phyloP scores from a whole-genome alignment of 2,329 filamentous ascomycete genomes.

The Aspergillus costaricaensis region DNA sequence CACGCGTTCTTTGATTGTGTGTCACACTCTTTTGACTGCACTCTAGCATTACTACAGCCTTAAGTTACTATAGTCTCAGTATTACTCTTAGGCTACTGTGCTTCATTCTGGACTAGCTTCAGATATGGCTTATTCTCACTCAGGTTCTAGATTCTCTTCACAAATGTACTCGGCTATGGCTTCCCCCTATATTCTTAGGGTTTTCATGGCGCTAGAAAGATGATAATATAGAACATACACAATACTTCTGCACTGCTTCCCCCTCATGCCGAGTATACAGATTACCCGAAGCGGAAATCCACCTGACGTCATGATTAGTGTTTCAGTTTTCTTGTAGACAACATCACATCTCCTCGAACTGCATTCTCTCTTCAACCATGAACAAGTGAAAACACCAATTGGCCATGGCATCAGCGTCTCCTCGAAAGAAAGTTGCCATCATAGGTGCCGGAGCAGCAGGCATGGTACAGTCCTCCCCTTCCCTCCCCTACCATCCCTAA shows the following conservation, averaged over 20 bases:
- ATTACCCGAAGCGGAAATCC: background rate
- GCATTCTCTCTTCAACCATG: background rate
- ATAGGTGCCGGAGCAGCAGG: slow-evolving; percentile 66
- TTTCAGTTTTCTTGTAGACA: background rate
- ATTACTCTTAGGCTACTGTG: too few species aligned
- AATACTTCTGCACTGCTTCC: background rate
- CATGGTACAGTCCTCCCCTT: slow-evolving; percentile 45
- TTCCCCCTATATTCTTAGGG: too few species aligned
- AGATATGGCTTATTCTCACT: too few species aligned
- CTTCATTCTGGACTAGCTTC: too few species aligned
- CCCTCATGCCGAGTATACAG: background rate
- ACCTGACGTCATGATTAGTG: background rate
- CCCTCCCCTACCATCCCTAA: background rate
- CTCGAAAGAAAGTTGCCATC: slow-evolving; percentile 56
- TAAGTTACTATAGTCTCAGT: too few species aligned
- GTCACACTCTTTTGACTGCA: too few species aligned
- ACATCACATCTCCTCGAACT: background rate
- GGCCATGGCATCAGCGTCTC: background rate
- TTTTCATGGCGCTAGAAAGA: too few species aligned
- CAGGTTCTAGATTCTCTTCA: too few species aligned
- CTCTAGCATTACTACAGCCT: too few species aligned
- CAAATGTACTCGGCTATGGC: too few species aligned
- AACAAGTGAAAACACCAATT: background rate
- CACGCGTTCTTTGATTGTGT: too few species aligned
- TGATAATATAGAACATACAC: background rate